Evolutionary conservation across 305 asterid species (phyloP), one percentile per base, ranked within the genome.

Genomic region (Solanum chacoense): DNA sequence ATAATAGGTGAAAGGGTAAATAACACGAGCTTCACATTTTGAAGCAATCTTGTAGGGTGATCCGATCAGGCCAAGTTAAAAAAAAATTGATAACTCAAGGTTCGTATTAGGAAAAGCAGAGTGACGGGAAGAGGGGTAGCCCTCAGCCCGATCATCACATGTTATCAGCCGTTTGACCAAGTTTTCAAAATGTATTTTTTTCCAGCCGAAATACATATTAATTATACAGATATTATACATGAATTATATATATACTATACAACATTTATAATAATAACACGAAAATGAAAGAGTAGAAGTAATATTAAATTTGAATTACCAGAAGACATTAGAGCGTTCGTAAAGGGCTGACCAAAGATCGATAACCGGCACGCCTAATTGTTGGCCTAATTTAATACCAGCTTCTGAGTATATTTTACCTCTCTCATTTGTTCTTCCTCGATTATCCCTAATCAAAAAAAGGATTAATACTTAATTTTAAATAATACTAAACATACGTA

Each of bases 271-370:
- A 13, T 4, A 50, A 59, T 59, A 59, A 20, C 69, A 7, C 11
- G 2, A 59, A 59, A 59, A 59, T 59, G 1, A 1, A 59, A 59
- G 69, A 8, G 11, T 59, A 59, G 26, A 63, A 63, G 11, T 63
- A 63, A 0, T n/a, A 63, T 10, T 63, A 63, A 63, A 9, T n/a
- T 63, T 63, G 72, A 63, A 0, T 55, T 63, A 95, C 98, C 90
- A 85, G 85, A 96, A 95, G 93, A 95, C 94, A 87, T 93, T 94
- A 14, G 93, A 89, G 76, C 89, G 91, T 90, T 93, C 89, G 88
- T 89, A 96, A 91, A 95, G 90, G 24, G 95, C 95, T 78, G 93
- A 94, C 91, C 93, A 95, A 45, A 96, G 93, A 91, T 95, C 92
- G 77, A 96, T 91, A 90, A 92, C 94, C 89, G 93, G 92, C 69